Conservation (phyloP, 495 filamentous ascomycete genomes). For the Astrocystis sublimbata region DNA sequence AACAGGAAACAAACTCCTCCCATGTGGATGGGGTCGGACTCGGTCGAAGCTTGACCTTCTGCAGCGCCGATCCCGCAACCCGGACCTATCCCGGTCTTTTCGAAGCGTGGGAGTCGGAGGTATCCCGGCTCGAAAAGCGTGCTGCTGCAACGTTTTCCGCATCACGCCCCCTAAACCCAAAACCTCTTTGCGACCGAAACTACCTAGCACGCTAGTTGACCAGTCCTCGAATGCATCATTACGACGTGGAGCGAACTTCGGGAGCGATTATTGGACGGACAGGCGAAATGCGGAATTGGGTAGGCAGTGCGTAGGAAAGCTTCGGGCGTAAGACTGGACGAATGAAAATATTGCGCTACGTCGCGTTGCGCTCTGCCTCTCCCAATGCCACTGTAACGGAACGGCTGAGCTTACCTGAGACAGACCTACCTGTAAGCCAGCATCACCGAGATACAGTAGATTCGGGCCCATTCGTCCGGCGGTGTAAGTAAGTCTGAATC, state of each 20-base stretch:
- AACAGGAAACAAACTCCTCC: background rate
- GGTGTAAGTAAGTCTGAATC: too few relatives aligned
- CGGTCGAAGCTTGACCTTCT: background rate
- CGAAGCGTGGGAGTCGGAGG: conserved; percentile 9
- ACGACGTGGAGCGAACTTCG: background rate
- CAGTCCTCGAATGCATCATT: too few relatives aligned
- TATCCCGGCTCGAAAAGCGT: conserved; percentile 9
- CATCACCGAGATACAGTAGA: conserved; percentile 3
- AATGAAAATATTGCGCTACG: too few relatives aligned
- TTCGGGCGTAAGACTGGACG: conserved; percentile 12
- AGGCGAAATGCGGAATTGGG: background rate
- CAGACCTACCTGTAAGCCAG: conserved; percentile 12
- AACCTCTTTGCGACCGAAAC: background rate
- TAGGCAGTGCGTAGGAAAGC: background rate
- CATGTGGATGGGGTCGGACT: background rate
- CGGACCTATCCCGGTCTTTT: conserved; percentile 16
- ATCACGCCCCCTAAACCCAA: background rate
- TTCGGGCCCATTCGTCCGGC: conserved; percentile 12
- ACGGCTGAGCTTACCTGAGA: conserved; percentile 19
- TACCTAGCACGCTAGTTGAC: background rate
- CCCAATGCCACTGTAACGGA: too few relatives aligned
- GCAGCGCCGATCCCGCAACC: conserved; percentile 10
- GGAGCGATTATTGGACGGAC: background rate
- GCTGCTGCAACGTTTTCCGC: conserved; percentile 15
- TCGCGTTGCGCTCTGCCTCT: background rate